These are phyloP conservation scores for Arachnomyces sp. DNA, from an alignment of 2,329 filamentous ascomycete genomes.

Conservation along the genomic window DNA sequence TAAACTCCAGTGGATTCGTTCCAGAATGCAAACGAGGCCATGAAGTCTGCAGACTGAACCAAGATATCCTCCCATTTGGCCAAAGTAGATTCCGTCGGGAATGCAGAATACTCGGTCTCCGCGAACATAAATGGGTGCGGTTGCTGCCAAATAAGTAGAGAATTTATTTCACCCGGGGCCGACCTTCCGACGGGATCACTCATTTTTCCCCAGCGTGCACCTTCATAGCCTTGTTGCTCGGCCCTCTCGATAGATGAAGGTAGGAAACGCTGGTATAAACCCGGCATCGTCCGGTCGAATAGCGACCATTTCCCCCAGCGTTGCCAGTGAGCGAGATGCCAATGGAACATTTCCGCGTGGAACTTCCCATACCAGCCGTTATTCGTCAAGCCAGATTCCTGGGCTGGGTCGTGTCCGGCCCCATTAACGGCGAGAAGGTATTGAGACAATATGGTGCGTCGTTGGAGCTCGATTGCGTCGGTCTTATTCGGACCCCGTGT, in stretches of 20 bases:
- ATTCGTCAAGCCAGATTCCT: conserved; percentile 45
- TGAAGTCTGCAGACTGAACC: conserved; percentile 49
- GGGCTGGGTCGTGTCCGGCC: conserved; percentile 42
- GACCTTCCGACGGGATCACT: conserved; percentile 49
- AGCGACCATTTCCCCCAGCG: conserved; percentile 44
- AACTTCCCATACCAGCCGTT: conserved; percentile 54
- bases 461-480: conserved; percentile 44
- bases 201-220: conserved; percentile 50
- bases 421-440: conserved; percentile 49
- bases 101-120: conserved; percentile 47
- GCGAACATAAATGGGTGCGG: conserved; percentile 56
- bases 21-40: conserved; percentile 51
- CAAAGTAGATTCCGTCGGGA: conserved; percentile 38
- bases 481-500: conserved; percentile 21
- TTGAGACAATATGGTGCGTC: conserved; percentile 47
- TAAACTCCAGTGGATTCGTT: conserved; percentile 47
- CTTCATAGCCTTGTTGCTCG: conserved; percentile 29
- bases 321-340: conserved; percentile 47
- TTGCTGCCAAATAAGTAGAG: conserved; percentile 56
- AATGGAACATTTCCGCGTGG: conserved; percentile 49
- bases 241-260: conserved; percentile 29
- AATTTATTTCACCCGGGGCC: conserved; percentile 55
- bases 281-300: conserved; percentile 37
- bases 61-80: conserved; percentile 48
- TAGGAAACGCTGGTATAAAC: conserved; percentile 44